A percentile compares a stretch with the other conserved stretches of the same genome.
Conservation (phyloP, 2,329 filamentous ascomycete species). For the Fusarium longipes region DNA sequence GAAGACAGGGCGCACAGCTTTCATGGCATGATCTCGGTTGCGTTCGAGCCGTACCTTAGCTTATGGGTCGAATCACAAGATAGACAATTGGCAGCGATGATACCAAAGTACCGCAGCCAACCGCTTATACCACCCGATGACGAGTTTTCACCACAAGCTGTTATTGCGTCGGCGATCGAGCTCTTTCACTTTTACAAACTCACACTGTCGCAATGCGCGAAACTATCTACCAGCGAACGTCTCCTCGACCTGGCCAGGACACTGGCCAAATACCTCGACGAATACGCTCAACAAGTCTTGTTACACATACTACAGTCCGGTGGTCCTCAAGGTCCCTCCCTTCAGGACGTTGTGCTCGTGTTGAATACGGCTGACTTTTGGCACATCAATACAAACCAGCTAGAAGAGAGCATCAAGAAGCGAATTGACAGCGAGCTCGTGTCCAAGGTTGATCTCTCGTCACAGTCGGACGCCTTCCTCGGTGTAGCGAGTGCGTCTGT, state of each 20-base stretch:
- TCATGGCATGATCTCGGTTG: slow-evolving; percentile 91
- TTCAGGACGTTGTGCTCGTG: slow-evolving; percentile 86
- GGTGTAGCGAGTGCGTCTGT: slow-evolving; percentile 92
- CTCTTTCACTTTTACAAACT: slow-evolving; percentile 97
- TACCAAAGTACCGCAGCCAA: slow-evolving; percentile 88
- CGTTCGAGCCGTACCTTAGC: slow-evolving; percentile 96
- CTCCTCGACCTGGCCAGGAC: slow-evolving; percentile 86
- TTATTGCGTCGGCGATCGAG: slow-evolving; percentile 94
- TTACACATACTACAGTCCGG: slow-evolving; percentile 74
- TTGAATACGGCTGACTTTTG: slow-evolving; percentile 98
- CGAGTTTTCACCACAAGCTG: slow-evolving; percentile 89
- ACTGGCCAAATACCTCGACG: slow-evolving; percentile 92
- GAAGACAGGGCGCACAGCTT: slow-evolving; percentile 83
- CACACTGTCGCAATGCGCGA: slow-evolving; percentile 92
- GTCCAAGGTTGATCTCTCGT: slow-evolving; percentile 85
- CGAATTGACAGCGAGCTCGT: slow-evolving; percentile 85
- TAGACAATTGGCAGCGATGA: slow-evolving; percentile 82
- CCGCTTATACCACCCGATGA: slow-evolving; percentile 85
- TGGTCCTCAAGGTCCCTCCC: slow-evolving; percentile 61
- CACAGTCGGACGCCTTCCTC: slow-evolving; percentile 94
- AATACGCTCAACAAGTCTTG: slow-evolving; percentile 93
- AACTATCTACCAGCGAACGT: slow-evolving; percentile 90
- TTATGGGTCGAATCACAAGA: slow-evolving; percentile 98
- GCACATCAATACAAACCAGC: slow-evolving; percentile 89
- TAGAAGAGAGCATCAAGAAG: slow-evolving; percentile 94